Percentiles rank a stretch among this genome's conserved stretches.
phyloP scores from a whole-genome alignment of 2,329 filamentous ascomycete species.

The Beauveria caledonica region DNA sequence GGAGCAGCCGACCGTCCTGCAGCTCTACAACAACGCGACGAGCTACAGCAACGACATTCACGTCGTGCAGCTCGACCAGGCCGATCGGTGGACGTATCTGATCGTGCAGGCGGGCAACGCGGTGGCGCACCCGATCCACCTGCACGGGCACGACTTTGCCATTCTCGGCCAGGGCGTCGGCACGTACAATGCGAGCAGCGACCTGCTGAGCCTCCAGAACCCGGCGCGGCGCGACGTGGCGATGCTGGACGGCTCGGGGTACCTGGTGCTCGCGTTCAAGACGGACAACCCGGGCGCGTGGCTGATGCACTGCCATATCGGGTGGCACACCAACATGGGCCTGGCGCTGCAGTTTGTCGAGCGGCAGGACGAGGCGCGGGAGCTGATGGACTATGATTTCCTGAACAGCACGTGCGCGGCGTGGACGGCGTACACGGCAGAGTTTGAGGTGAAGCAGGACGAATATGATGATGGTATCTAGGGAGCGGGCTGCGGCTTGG shows the following conservation, averaged over 20 bases:
- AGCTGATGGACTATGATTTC: not conserved
- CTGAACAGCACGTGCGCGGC: not conserved
- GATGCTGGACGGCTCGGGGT: conserved; percentile 34
- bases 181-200: conserved; percentile 5
- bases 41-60: not conserved
- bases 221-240: conserved; percentile 45
- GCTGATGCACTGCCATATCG: conserved; percentile 43
- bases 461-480: too few relatives aligned
- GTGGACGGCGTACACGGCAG: not conserved
- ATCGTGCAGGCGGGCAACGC: conserved; percentile 11
- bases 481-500: too few relatives aligned
- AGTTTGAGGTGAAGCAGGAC: too few relatives aligned
- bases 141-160: conserved; percentile 18
- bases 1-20: not conserved
- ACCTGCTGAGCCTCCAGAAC: conserved; percentile 23
- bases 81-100: conserved; percentile 15
- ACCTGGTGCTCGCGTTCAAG: conserved; percentile 42
- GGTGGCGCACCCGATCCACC: conserved; percentile 16
- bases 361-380: not conserved
- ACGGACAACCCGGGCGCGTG: conserved; percentile 20
- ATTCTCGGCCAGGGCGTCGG: conserved; percentile 15
- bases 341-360: not conserved
- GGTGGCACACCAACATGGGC: conserved; percentile 40
- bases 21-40: not conserved
- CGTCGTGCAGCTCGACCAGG: conserved; percentile 5